A percentile compares a stretch with the other conserved stretches of the same genome.
phyloP scores from a whole-genome alignment of 768 basidiomycete species.

The Russula compacta region DNA sequence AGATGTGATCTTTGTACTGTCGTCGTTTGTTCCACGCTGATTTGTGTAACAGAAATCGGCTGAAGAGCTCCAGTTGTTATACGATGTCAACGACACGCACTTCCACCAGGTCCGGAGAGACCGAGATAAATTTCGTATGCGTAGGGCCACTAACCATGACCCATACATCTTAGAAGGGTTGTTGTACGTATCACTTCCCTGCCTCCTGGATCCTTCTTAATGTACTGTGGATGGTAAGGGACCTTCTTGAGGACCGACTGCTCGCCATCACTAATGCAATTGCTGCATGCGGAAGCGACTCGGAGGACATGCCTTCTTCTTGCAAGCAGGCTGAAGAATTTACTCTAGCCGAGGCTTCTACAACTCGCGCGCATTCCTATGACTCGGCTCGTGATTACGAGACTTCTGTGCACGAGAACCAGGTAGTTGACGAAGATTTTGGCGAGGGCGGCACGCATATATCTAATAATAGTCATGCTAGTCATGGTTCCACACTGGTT shows the following conservation, averaged over 20 bases:
- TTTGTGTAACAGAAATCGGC: neutral
- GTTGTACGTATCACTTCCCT: neutral
- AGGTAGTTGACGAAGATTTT: neutral
- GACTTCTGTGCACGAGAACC: neutral
- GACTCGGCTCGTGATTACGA: neutral
- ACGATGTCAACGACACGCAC: slow-evolving; percentile 1
- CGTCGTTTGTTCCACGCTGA: neutral
- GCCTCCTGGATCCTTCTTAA: neutral
- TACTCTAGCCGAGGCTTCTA: neutral
- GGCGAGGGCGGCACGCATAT: neutral
- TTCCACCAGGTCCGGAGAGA: neutral
- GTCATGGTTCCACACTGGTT: slow-evolving; percentile 8
- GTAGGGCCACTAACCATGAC: neutral
- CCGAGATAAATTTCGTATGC: slow-evolving; percentile 7
- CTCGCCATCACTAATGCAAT: slow-evolving; percentile 32
- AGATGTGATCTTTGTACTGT: neutral
- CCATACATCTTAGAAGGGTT: slow-evolving; percentile 4
- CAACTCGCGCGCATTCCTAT: neutral
- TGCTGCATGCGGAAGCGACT: slow-evolving; percentile 9
- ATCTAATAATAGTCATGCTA: slow-evolving; percentile 3
- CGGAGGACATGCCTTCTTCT: neutral
- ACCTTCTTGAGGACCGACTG: slow-evolving; percentile 32
- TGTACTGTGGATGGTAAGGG: slow-evolving; percentile 17
- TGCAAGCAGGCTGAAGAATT: neutral
- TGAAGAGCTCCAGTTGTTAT: slow-evolving; percentile 1